Base-by-base conservation (phyloP, 352 stramenopile genomes). In the Paralagenidium karlingii region DNA sequence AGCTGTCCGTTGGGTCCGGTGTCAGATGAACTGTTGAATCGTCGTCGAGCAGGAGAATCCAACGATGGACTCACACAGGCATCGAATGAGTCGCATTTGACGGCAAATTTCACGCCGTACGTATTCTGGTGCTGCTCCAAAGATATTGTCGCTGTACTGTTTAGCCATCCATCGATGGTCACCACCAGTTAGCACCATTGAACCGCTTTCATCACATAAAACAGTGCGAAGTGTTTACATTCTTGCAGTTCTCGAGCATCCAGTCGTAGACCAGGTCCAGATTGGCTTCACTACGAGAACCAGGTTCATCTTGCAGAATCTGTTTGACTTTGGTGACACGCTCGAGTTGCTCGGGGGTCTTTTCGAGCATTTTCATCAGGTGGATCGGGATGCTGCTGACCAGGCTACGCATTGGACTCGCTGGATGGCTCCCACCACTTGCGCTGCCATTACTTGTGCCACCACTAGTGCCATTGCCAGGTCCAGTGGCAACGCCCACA, bases 131-230 rank as follows among this genome's bases (percentile, higher is more conserved):
- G 68, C 66, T 3, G 73, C 60, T 7, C 68, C 73, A 34, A 86
- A 83, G 34, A 86, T 86, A 43, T 83, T 82, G 62, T 82, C 83
- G 54, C 68, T 82, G 50, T 82, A 78, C 51, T 71, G 28, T 37
- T 20, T 3, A 24, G 27, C 20, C 6, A 15, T 12, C 19, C 8
- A 6, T 20, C n/a, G 12, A 24, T 30, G 25, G 8, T 24, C 21
- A 38, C 20, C 8, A 21, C 8, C 13, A 13, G n/a, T 12, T 9
- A 34, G 16, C 22, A 20, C 27, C 16, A 40, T 3, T 28, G 4
- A 15, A 3, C 19, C 13, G 15, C 16, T 25, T 10, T 3, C 19
- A 5, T 22, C 6, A 32, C 13, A n/a, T 3, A 13, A 15, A 24
- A 16, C 13, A 26, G 2, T 27, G 2, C 8, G 3, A 24, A 8